These are phyloP conservation scores for Cynara cardunculus DNA, from an alignment of 129 eudicot genomes.

Conservation along the genomic window DNA sequence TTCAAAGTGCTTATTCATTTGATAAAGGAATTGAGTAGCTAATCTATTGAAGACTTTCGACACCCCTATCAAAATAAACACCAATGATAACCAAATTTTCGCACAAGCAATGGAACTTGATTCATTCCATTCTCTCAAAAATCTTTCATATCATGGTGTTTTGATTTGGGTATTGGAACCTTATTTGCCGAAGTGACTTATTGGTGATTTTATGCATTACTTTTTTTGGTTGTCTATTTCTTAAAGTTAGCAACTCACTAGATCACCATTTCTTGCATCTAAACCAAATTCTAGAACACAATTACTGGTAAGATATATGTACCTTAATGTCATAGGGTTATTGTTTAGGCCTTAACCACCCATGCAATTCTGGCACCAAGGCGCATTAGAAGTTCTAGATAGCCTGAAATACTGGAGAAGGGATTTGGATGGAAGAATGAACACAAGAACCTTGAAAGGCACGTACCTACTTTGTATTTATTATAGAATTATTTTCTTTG, in stretches of 20 bases:
- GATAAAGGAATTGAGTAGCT: neutral
- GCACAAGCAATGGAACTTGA: neutral
- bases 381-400: neutral
- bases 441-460: neutral
- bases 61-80: neutral
- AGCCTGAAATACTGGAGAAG: neutral
- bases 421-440: neutral
- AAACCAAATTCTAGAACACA: neutral
- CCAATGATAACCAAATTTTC: neutral
- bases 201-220: neutral
- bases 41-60: no score
- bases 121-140: neutral
- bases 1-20: neutral
- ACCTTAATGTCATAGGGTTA: neutral
- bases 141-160: neutral
- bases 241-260: neutral
- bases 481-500: neutral
- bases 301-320: neutral
- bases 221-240: neutral
- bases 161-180: neutral
- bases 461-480: neutral
- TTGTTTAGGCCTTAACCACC: neutral
- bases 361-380: neutral
- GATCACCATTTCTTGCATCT: neutral
- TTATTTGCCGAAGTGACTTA: neutral